Evolutionary conservation across 768 basidiomycete genomes (phyloP), one percentile per base, ranked within the genome.

Genomic region (Cyclocybe aegerita): DNA sequence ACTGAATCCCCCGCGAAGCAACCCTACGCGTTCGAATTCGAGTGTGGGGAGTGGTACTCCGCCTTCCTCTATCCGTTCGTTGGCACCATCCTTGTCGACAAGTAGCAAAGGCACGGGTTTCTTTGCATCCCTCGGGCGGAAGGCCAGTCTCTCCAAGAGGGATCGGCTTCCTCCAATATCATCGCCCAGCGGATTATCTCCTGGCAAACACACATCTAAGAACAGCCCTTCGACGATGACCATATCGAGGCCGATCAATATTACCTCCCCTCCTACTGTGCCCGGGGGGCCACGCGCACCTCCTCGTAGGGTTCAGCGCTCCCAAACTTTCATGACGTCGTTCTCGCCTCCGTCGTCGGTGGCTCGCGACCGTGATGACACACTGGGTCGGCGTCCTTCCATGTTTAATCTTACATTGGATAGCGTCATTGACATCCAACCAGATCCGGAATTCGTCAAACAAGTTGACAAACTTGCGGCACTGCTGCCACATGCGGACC

Each of bases 241-340:
- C 32, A 57, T 62, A 30, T 61, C 70, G 9, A 65, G 69, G n/a
- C 55, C 67, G 8, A 62, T 71, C 34, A 65, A 64, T 43, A 65
- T 73, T 49, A 37, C 70, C 46, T 63, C 54, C 46, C 59, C 74
- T 8, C 86, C 86, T 8, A 71, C 78, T 2, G 78, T 88, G 3
- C 88, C 86, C 1, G 86, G 88, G 36, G 89, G 89, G 5, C 88
- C 89, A 8, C 82, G 89, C 14, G 86, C 88, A 0, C 78, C 78
- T 12, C 82, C 85, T 2, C 75, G 71, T 52, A 80, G 88, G 35
- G 70, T 82, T 49, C 75, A 78, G 51, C 79, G 88, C 45, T 82
- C 88, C 6, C 85, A 88, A 59, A 90, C 86, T 29, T 76, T 87
- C 40, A 78, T 83, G 63, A 60, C 65, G 54, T 56, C 69, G 51